Base-by-base conservation (phyloP, 768 basidiomycete genomes). In the Gloeopeniophorella convolvens region DNA sequence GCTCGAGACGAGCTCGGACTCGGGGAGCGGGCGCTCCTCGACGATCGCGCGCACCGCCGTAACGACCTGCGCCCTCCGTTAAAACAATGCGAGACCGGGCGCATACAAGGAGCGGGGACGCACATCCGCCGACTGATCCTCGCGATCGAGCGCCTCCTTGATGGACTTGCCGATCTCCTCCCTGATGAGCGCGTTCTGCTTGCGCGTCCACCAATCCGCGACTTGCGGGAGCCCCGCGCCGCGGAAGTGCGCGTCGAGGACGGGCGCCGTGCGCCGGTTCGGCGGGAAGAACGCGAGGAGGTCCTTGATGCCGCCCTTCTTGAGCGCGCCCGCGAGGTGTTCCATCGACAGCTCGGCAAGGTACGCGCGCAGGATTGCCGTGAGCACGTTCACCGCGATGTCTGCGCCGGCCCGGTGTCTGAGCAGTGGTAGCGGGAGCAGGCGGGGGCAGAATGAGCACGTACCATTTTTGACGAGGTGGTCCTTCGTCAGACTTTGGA, bases 171-270 rank as follows among this genome's bases (percentile, higher is more conserved):
- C 68, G 55, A 94, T 78, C 36, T 75, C 73, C 50, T 93, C 89
- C 66, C 87, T 92, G 58, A 89, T 80, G 50, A 83, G 79, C 48
- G 82, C 83, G 52, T 83, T 82, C 64, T 92, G 89, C 65, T 83
- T 85, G 76, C 94, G 96, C 39, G 82, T 80, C 78, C 88, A 97
- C 90, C 91, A 97, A 13, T 98, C 95, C 2, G 88, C 84, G 35
- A 97, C 79, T 59, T 83, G 80, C 16, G 82, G 69, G 16, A 96
- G 72, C 16, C 80, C 82, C 51, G 81, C 85, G 50, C 80, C 78
- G 69, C 79, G 88, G 77, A 98, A 96, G 64, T 92, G 84, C 6
- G 87, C 83, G 59, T 94, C 90, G 42, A 97, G 74, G 34, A 72
- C 65, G 60, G 83, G 80, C 58, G 75, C 74, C 41, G 84, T 80